A percentile compares a stretch with the other conserved stretches of the same genome.
Conservation (phyloP, 768 basidiomycete species). For the Ephemerocybe angulata region DNA sequence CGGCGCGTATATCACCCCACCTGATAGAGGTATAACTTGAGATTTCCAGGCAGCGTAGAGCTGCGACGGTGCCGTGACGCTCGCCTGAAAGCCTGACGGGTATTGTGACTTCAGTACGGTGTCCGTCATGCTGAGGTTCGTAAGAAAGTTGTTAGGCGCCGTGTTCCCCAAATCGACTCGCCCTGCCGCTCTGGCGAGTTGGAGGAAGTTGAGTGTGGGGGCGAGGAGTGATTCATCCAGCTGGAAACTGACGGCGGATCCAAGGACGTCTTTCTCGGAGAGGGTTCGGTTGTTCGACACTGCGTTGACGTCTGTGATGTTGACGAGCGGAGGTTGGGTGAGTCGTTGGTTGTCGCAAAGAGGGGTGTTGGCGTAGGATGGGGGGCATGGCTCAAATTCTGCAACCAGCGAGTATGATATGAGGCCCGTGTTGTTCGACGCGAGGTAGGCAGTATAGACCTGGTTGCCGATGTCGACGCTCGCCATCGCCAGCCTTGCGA, state of each 20-base stretch:
- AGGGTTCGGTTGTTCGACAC: background rate
- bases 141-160: slow-evolving; percentile 21
- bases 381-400: slow-evolving; percentile 18
- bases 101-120: background rate
- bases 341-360: slow-evolving; percentile 8
- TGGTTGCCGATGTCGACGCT: background rate
- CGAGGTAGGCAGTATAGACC: background rate
- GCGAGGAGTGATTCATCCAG: background rate
- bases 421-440: slow-evolving; percentile 9
- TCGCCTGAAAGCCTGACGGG: background rate
- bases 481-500: background rate
- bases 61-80: background rate
- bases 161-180: slow-evolving; percentile 22
- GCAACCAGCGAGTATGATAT: slow-evolving; percentile 12
- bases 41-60: slow-evolving; percentile 6
- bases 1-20: slow-evolving; percentile 1
- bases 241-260: background rate
- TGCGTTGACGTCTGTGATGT: background rate
- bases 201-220: slow-evolving; percentile 17
- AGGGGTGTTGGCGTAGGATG: slow-evolving; percentile 7
- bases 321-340: background rate
- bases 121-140: slow-evolving; percentile 11
- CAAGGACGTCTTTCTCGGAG: background rate
- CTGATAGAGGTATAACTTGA: background rate
- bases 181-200: slow-evolving; percentile 17